Evolutionary conservation across 495 filamentous ascomycete genomes (phyloP), one percentile per base, ranked within the genome.

Genomic region (Talaromyces adpressus): DNA sequence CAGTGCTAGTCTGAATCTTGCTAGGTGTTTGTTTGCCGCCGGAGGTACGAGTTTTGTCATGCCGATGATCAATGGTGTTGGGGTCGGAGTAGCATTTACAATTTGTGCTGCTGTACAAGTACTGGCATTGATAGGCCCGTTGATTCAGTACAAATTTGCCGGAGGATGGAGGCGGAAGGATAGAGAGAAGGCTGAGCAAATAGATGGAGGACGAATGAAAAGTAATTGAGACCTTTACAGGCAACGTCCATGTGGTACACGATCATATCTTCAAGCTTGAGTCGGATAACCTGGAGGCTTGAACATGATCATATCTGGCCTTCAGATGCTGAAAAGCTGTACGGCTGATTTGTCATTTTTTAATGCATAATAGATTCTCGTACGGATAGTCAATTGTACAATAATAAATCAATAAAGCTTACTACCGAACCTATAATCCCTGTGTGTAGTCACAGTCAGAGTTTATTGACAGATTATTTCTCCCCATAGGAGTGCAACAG

Each of bases 1-100:
- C 0, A 85, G 85, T 9, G 88, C 89, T 0, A 86, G 85, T 7
- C 83, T 87, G 62, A 91, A 92, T 66, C 71, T 92, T 9, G 82
- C 84, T 0, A 67, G 87, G 34, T 91, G 87, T 67, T 62, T 88
- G 47, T 74, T 91, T 34, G 88, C 87, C 4, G 89, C 87, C 2
- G 87, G 75, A 0, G 83, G 82, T 0, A 85, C 83, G 9, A 88
- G 83, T 1, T 78, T 82, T 4, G 83, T 90, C 30, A 78, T 81
- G 62, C 84, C 84, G 0, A 81, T 91, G 81, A 83, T 87, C 25
- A 69, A 84, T 51, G 77, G 68, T 0, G 81, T 89, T 67, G 89
- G 89, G 0, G 73, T 75, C 47, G 82, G 81, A 0, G 61, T 69
- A 0, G 65, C 69, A 0, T 75, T 72, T 49, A 79, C 79, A 0